Evolutionary conservation across 2,329 filamentous ascomycete species (phyloP).

Genomic region (Curvularia eragrostidis): DNA sequence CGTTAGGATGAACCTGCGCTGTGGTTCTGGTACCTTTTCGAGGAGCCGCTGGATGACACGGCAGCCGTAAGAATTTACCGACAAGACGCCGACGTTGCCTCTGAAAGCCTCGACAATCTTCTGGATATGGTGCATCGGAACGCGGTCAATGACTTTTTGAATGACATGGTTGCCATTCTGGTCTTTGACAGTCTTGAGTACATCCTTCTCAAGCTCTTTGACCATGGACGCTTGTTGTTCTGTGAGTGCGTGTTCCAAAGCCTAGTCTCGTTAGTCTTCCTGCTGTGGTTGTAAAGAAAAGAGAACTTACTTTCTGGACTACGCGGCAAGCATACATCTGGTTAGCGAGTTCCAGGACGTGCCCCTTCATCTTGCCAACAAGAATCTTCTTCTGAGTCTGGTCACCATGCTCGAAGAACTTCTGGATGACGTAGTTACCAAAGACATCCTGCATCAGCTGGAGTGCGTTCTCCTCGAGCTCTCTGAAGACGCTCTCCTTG

Average conservation of each 20-base stretch:
- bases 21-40: constrained; percentile 76
- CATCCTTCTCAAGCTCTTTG: constrained; percentile 78
- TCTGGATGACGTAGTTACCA: constrained; percentile 98
- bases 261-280: constrained; percentile 58
- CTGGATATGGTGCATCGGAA: constrained; percentile 78
- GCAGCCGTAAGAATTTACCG: constrained; percentile 85
- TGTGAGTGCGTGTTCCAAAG: constrained; percentile 86
- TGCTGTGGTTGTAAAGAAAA: not conserved
- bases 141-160: constrained; percentile 86
- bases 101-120: constrained; percentile 85
- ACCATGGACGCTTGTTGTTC: constrained; percentile 88
- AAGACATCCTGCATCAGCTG: constrained; percentile 97
- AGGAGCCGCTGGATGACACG: constrained; percentile 92
- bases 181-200: constrained; percentile 80
- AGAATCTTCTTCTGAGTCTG: constrained; percentile 90
- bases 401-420: constrained; percentile 95
- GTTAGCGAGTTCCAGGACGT: constrained; percentile 77
- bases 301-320: constrained; percentile 77
- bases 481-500: constrained; percentile 87
- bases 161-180: constrained; percentile 97
- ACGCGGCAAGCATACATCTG: constrained; percentile 96
- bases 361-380: constrained; percentile 85
- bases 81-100: constrained; percentile 74
- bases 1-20: constrained; percentile 73
- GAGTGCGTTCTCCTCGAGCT: constrained; percentile 82